phyloP scores from a whole-genome alignment of 2,329 filamentous ascomycete genomes.

The Aspergillus clavatus region DNA sequence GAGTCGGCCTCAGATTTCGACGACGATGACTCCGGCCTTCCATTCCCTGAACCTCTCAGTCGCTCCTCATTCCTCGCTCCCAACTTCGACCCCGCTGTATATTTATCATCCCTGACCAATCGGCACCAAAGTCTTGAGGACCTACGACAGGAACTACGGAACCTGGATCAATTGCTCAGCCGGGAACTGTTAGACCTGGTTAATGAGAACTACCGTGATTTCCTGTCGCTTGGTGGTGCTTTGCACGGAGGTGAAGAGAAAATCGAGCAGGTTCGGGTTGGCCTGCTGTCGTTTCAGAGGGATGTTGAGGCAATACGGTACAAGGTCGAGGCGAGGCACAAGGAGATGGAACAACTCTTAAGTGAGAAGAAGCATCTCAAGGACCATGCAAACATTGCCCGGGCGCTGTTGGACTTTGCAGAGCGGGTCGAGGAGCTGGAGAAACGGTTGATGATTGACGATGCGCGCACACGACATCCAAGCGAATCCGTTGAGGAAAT shows the following conservation, averaged over 20 bases:
- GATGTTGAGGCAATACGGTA: slow-evolving; percentile 71
- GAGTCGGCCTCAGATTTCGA: slow-evolving; percentile 50
- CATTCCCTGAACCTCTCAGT: slow-evolving; percentile 80
- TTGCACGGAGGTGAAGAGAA: slow-evolving; percentile 84
- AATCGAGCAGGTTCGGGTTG: slow-evolving; percentile 83
- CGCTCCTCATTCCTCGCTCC: slow-evolving; percentile 75
- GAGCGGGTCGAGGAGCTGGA: slow-evolving; percentile 56
- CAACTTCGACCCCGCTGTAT: slow-evolving; percentile 72
- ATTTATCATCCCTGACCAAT: slow-evolving; percentile 76
- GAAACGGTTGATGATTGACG: slow-evolving; percentile 63
- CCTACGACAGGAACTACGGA: slow-evolving; percentile 76
- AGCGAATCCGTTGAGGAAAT: slow-evolving; percentile 16
- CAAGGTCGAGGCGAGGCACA: slow-evolving; percentile 59
- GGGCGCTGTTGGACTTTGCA: slow-evolving; percentile 43
- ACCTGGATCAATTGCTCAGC: slow-evolving; percentile 72
- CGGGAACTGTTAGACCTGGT: slow-evolving; percentile 89
- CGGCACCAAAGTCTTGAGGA: slow-evolving; percentile 96
- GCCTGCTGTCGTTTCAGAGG: slow-evolving; percentile 76
- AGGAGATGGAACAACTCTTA: slow-evolving; percentile 59
- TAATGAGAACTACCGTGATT: slow-evolving; percentile 91
- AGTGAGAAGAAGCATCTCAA: slow-evolving; percentile 63
- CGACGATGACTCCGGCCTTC: slow-evolving; percentile 62
- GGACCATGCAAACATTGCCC: slow-evolving; percentile 58
- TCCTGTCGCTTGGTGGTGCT: slow-evolving; percentile 75
- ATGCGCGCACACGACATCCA: slow-evolving; percentile 21